These are phyloP conservation scores for Tephrocybe sp. DNA, from an alignment of 768 basidiomycete species.

Conservation along the genomic window DNA sequence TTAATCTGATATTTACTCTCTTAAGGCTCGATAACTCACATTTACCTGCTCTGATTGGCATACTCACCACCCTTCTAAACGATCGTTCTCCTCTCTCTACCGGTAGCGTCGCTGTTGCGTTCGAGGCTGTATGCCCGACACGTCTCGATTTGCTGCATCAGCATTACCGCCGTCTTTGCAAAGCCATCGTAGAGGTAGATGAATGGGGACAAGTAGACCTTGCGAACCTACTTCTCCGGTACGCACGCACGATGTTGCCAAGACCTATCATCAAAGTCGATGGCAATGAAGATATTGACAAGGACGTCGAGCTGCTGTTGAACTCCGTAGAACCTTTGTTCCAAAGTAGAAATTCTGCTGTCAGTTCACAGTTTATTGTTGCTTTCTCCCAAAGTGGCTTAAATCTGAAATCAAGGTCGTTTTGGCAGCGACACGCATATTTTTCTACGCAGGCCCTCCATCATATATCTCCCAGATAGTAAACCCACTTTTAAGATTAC, in stretches of 20 bases:
- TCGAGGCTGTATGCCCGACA: constrained; percentile 83
- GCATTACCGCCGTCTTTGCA: constrained; percentile 84
- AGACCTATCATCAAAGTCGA: constrained; percentile 43
- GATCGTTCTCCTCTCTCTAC: constrained; percentile 86
- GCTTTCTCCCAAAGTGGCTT: not conserved
- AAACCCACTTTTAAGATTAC: constrained; percentile 70
- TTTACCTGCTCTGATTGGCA: constrained; percentile 64
- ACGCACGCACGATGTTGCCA: constrained; percentile 81
- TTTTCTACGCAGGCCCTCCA: constrained; percentile 70
- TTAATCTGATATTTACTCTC: not conserved
- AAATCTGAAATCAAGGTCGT: constrained; percentile 57
- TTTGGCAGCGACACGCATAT: constrained; percentile 66
- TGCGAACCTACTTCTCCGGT: constrained; percentile 74
- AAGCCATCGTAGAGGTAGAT: constrained; percentile 84
- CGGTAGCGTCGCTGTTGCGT: constrained; percentile 83
- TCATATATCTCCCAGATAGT: constrained; percentile 56
- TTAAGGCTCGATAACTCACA: constrained; percentile 73
- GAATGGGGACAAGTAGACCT: constrained; percentile 94
- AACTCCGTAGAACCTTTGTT: constrained; percentile 73
- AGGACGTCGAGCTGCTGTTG: constrained; percentile 75
- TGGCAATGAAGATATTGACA: constrained; percentile 59
- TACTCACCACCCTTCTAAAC: constrained; percentile 60
- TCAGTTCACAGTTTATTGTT: constrained; percentile 31
- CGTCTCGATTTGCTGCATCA: constrained; percentile 84
- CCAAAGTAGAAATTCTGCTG: constrained; percentile 85